Percentiles rank a stretch among this genome's conserved stretches.
Conservation (phyloP, 495 filamentous ascomycete genomes). For the Hyaloscypha variabilis region DNA sequence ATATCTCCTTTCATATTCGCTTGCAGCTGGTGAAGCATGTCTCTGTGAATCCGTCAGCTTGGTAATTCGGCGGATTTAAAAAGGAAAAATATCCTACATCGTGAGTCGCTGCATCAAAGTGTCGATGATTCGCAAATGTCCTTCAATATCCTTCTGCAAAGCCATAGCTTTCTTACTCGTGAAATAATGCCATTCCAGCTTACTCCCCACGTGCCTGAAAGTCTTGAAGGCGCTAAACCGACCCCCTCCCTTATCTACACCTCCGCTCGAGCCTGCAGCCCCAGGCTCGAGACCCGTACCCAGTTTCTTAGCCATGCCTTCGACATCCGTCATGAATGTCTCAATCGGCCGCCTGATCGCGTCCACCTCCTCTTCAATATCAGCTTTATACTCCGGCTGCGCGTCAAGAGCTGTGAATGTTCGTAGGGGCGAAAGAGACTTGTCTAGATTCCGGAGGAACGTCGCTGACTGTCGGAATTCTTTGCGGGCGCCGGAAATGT, state of each 20-base stretch:
- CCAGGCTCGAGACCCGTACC: not conserved
- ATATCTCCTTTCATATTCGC: not conserved
- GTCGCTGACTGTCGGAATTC: conserved; percentile 2
- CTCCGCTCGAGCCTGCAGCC: too few species aligned
- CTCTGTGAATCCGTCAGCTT: too few species aligned
- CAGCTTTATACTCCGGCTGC: too few species aligned
- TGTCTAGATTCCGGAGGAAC: conserved; percentile 5
- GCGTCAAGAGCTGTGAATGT: conserved; percentile 10
- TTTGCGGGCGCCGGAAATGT: not conserved
- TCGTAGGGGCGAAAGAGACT: conserved; percentile 4
- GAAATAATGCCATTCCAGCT: not conserved
- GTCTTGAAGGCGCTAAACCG: too few species aligned
- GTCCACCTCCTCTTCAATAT: conserved; percentile 1
- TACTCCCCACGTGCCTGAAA: not conserved
- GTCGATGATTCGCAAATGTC: not conserved
- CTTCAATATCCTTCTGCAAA: not conserved
- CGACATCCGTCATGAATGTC: not conserved
- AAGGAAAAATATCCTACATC: too few species aligned
- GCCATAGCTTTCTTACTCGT: not conserved
- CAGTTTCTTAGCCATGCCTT: not conserved
- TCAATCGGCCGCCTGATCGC: conserved; percentile 4
- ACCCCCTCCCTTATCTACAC: too few species aligned
- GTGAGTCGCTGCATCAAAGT: not conserved
- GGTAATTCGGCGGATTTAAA: too few species aligned
- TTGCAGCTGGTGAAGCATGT: not conserved